phyloP scores from a whole-genome alignment of 2,329 filamentous ascomycete species.

The Aureobasidium sp. region DNA sequence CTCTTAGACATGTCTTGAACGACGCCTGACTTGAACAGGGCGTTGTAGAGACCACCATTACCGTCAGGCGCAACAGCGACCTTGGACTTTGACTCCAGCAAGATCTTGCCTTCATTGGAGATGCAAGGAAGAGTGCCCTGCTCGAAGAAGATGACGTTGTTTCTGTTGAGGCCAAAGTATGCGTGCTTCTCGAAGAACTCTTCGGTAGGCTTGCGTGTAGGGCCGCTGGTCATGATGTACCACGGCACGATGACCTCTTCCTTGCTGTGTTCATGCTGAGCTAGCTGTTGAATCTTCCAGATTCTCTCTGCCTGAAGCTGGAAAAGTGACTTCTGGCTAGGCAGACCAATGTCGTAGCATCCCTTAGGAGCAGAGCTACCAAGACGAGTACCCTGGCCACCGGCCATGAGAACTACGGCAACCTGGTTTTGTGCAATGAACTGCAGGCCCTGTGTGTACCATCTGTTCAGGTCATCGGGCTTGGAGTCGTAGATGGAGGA shows the following conservation, averaged over 20 bases:
- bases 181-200: slow-evolving; percentile 81
- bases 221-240: slow-evolving; percentile 99
- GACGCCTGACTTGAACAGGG: slow-evolving; percentile 69
- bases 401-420: slow-evolving; percentile 90
- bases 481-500: slow-evolving; percentile 90
- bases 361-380: slow-evolving; percentile 95
- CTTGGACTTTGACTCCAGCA: slow-evolving; percentile 82
- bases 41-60: slow-evolving; percentile 94
- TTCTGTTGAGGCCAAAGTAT: slow-evolving; percentile 80
- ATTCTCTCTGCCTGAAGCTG: slow-evolving; percentile 97
- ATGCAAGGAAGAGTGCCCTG: slow-evolving; percentile 96
- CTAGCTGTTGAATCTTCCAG: slow-evolving; percentile 72
- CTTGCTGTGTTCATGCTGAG: slow-evolving; percentile 58
- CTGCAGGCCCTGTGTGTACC: slow-evolving; percentile 66
- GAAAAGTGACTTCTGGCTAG: slow-evolving; percentile 89
- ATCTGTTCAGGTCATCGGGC: slow-evolving; percentile 65
- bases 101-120: slow-evolving; percentile 93
- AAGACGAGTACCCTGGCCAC: slow-evolving; percentile 88
- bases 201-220: slow-evolving; percentile 85
- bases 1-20: slow-evolving; percentile 81
- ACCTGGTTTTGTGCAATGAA: slow-evolving; percentile 61
- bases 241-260: slow-evolving; percentile 68
- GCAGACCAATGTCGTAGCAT: slow-evolving; percentile 92
- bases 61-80: slow-evolving; percentile 93
- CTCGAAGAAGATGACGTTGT: slow-evolving; percentile 89